These are phyloP conservation scores for Pseudisothecium myosuroides DNA, from an alignment of 225 moss, liverwort and hornwort species.

Conservation along the genomic window DNA sequence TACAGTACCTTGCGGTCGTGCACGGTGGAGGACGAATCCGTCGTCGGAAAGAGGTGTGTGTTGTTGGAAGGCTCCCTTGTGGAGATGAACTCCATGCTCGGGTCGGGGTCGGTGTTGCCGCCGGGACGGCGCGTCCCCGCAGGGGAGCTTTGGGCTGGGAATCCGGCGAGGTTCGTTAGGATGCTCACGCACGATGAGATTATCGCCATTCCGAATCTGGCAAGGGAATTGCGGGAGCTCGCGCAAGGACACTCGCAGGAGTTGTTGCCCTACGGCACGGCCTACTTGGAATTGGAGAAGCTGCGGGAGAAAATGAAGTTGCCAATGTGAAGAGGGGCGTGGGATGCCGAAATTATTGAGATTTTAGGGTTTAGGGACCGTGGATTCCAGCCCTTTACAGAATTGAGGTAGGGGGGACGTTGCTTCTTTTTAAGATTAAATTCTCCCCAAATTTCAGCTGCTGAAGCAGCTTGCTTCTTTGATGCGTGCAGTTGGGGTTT, in stretches of 20 bases:
- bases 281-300: conserved; percentile 81
- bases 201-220: conserved; percentile 56
- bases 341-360: background rate
- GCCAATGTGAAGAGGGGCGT: conserved; percentile 3
- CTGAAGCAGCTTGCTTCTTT: conserved; percentile 3
- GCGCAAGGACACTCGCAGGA: conserved; percentile 53
- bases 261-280: conserved; percentile 78
- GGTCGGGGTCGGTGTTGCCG: conserved; percentile 75
- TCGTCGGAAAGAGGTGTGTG: conserved; percentile 77
- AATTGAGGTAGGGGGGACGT: background rate
- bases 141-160: conserved; percentile 94
- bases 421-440: background rate
- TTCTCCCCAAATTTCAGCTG: background rate
- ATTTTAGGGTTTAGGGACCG: background rate
- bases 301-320: conserved; percentile 39
- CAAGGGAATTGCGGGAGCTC: conserved; percentile 45
- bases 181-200: conserved; percentile 73
- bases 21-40: conserved; percentile 74
- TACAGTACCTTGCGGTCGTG: conserved; percentile 89
- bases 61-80: conserved; percentile 90
- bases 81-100: conserved; percentile 73
- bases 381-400: background rate
- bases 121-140: conserved; percentile 81
- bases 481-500: background rate
- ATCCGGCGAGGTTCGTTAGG: conserved; percentile 79